Conservation (phyloP, 1,139 yeast genomes). For the Geotrichum candidum region DNA sequence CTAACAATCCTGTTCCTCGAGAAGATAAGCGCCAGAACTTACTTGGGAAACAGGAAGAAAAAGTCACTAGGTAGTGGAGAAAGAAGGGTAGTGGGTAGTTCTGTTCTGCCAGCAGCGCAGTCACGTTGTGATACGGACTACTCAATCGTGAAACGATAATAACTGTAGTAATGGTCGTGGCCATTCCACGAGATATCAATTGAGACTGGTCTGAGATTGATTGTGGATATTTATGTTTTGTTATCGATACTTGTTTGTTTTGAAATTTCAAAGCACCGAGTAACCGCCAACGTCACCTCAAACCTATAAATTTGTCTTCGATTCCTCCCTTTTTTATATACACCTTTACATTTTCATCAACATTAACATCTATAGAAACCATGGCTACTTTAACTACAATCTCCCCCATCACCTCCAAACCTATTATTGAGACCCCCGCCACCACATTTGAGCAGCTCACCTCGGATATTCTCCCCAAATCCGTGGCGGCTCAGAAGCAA, state of each 20-base stretch:
- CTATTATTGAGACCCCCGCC: slow-evolving; percentile 30
- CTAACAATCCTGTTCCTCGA: background rate
- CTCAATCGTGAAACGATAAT: too few species aligned
- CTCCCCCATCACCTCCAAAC: slow-evolving; percentile 31
- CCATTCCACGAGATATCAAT: too few species aligned
- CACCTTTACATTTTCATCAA: background rate
- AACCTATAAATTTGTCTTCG: background rate
- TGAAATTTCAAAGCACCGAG: background rate
- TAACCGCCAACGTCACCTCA: background rate
- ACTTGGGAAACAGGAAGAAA: background rate
- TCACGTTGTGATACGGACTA: too few species aligned
- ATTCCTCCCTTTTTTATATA: background rate
- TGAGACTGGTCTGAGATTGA: too few species aligned
- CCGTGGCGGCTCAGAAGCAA: slow-evolving; percentile 29
- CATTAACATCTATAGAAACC: background rate
- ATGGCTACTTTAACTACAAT: slow-evolving; percentile 30
- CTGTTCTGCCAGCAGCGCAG: too few species aligned
- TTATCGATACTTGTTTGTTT: background rate
- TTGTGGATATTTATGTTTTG: too few species aligned
- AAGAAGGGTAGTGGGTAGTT: too few species aligned
- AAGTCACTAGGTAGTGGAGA: too few species aligned
- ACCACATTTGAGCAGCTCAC: slow-evolving; percentile 28
- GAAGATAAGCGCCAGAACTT: background rate
- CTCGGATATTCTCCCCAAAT: slow-evolving; percentile 23
- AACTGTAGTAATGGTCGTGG: too few species aligned